Evolutionary conservation across 306 rosid species (phyloP).

Genomic region (Glycine tomentella): DNA sequence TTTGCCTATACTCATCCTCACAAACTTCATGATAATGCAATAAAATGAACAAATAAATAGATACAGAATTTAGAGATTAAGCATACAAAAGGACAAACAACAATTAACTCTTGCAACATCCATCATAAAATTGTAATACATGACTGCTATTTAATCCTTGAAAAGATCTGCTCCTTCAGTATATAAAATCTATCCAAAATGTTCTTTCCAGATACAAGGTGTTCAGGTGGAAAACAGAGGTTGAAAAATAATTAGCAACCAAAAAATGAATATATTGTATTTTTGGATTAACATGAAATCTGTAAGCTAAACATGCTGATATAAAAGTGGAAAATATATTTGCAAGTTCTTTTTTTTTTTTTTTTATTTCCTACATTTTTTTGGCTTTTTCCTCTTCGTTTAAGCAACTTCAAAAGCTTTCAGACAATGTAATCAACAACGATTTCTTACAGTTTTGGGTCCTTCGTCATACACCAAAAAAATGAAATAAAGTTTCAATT

Average conservation of each 20-base stretch:
- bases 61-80: slow-evolving; percentile 2
- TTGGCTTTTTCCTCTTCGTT: too few relatives aligned
- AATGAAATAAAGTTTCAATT: neutral
- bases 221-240: neutral
- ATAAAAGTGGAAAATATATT: too few relatives aligned
- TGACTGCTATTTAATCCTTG: neutral
- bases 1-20: neutral
- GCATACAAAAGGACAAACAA: neutral
- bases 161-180: neutral
- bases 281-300: neutral
- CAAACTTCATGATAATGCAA: neutral
- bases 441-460: neutral
- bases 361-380: too few relatives aligned
- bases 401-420: neutral
- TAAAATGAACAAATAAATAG: neutral
- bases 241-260: neutral
- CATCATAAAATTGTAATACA: neutral
- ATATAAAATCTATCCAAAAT: neutral
- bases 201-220: neutral
- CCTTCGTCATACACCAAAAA: neutral
- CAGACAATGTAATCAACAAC: neutral
- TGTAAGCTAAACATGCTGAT: too few relatives aligned
- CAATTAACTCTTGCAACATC: neutral
- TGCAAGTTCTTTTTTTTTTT: too few relatives aligned
- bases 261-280: neutral